Conservation (phyloP, 495 filamentous ascomycete species). For the Talaromyces borbonicus region DNA sequence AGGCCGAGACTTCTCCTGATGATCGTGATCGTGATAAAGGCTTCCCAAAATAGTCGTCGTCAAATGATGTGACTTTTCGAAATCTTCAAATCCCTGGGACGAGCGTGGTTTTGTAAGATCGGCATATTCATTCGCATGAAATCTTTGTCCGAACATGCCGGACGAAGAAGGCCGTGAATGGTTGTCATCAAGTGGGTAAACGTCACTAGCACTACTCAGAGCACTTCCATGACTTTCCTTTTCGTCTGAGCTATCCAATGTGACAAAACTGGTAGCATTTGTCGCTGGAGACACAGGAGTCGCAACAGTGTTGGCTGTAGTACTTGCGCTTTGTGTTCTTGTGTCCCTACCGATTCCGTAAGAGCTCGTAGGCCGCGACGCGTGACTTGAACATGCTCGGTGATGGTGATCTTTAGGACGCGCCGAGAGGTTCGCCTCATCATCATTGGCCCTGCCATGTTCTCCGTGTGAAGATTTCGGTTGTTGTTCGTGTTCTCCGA, state of each 20-base stretch:
- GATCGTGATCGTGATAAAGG: slow-evolving; percentile 18
- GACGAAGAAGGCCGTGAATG: slow-evolving; percentile 24
- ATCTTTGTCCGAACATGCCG: slow-evolving; percentile 14
- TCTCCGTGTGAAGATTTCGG: neutral
- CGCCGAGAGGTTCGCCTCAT: slow-evolving; percentile 16
- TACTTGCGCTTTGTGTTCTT: slow-evolving; percentile 33
- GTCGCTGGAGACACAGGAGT: slow-evolving; percentile 39
- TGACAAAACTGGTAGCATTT: slow-evolving; percentile 43
- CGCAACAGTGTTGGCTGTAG: slow-evolving; percentile 34
- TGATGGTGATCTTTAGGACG: slow-evolving; percentile 26
- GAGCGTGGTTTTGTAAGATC: slow-evolving; percentile 13
- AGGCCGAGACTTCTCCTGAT: neutral
- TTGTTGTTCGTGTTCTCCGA: neutral
- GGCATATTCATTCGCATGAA: slow-evolving; percentile 12
- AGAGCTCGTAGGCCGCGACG: slow-evolving; percentile 27
- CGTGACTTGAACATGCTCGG: slow-evolving; percentile 18
- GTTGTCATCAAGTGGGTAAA: slow-evolving; percentile 14
- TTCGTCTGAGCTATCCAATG: slow-evolving; percentile 39
- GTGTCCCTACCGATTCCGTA: slow-evolving; percentile 33
- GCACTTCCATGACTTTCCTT: slow-evolving; percentile 23
- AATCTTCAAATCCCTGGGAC: slow-evolving; percentile 17
- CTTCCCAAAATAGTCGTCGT: slow-evolving; percentile 15
- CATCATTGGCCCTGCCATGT: slow-evolving; percentile 1
- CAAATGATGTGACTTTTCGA: slow-evolving; percentile 19
- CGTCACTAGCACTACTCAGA: slow-evolving; percentile 13